phyloP scores from a whole-genome alignment of 1,284 basidiomycete genomes.

The Puccinia novopanici region DNA sequence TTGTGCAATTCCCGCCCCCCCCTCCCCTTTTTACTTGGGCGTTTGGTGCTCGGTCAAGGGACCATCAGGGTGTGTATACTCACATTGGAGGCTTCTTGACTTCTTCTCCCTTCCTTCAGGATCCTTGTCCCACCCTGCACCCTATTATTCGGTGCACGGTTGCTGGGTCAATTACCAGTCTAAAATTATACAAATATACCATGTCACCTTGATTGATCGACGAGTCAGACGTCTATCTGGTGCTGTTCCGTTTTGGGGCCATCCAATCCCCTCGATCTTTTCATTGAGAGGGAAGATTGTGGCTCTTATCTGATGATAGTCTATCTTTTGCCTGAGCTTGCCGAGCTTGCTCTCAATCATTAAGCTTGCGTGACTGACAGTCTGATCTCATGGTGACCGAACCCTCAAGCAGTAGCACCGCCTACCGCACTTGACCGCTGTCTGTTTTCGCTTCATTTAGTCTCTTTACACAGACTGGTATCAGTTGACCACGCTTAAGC shows the following conservation, averaged over 20 bases:
- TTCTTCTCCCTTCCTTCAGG: not conserved
- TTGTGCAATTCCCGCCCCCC: not conserved
- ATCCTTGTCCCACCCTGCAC: not conserved
- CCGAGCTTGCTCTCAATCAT: not conserved
- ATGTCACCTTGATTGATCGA: not conserved
- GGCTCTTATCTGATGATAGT: not conserved
- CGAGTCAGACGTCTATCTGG: not conserved
- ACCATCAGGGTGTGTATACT: not conserved
- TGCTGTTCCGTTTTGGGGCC: not conserved
- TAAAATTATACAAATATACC: not conserved
- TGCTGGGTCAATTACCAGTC: not conserved
- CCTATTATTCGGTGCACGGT: not conserved
- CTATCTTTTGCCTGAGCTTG: not conserved
- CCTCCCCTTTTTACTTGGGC: not conserved
- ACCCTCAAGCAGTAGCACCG: not conserved
- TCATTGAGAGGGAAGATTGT: not conserved
- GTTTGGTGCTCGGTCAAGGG: too few species aligned
- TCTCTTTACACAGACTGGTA: not conserved
- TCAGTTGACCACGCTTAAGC: constrained; percentile 18
- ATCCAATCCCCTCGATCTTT: not conserved
- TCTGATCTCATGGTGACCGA: not conserved
- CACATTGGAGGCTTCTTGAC: not conserved
- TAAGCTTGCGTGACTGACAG: not conserved
- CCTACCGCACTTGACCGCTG: not conserved
- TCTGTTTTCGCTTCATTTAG: constrained; percentile 1